Evolutionary conservation across 1,284 basidiomycete genomes (phyloP).

Genomic region (Ganoderma sp.): DNA sequence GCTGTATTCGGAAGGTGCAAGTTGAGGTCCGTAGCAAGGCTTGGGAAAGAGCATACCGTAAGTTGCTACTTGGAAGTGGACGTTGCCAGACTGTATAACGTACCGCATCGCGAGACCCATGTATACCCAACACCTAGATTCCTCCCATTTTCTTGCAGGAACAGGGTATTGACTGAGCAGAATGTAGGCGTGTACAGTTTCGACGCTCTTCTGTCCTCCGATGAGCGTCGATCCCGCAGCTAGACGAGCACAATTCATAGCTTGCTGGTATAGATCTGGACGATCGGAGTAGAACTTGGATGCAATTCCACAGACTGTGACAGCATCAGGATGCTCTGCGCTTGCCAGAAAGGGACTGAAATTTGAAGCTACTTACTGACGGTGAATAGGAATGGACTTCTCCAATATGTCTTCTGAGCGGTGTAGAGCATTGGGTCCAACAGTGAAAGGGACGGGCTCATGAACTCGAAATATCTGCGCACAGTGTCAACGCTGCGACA

Average conservation of each 20-base stretch:
- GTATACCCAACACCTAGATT: slow-evolving; percentile 80
- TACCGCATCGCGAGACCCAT: slow-evolving; percentile 80
- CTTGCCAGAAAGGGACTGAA: not conserved
- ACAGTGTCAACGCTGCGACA: slow-evolving; percentile 14
- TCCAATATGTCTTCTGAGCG: slow-evolving; percentile 70
- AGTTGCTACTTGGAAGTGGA: not conserved
- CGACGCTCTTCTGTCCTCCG: slow-evolving; percentile 75
- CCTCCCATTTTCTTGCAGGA: slow-evolving; percentile 76
- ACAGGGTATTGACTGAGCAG: slow-evolving; percentile 76
- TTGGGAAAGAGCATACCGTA: slow-evolving; percentile 34
- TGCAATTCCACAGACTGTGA: slow-evolving; percentile 75
- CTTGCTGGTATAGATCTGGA: slow-evolving; percentile 66
- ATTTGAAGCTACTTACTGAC: slow-evolving; percentile 63
- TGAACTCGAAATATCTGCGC: slow-evolving; percentile 72
- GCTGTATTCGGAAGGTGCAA: slow-evolving; percentile 77
- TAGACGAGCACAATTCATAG: slow-evolving; percentile 74
- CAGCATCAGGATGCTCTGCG: slow-evolving; percentile 9
- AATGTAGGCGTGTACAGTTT: slow-evolving; percentile 76
- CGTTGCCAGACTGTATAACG: not conserved
- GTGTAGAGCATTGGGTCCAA: slow-evolving; percentile 80
- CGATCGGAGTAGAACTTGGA: slow-evolving; percentile 73
- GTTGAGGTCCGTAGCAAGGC: slow-evolving; percentile 84
- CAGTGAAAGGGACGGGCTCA: slow-evolving; percentile 75
- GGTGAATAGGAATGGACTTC: slow-evolving; percentile 83
- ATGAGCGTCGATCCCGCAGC: slow-evolving; percentile 77